These are phyloP conservation scores for Fusarium agapanthi DNA, from an alignment of 2,329 filamentous ascomycete species.

Conservation along the genomic window DNA sequence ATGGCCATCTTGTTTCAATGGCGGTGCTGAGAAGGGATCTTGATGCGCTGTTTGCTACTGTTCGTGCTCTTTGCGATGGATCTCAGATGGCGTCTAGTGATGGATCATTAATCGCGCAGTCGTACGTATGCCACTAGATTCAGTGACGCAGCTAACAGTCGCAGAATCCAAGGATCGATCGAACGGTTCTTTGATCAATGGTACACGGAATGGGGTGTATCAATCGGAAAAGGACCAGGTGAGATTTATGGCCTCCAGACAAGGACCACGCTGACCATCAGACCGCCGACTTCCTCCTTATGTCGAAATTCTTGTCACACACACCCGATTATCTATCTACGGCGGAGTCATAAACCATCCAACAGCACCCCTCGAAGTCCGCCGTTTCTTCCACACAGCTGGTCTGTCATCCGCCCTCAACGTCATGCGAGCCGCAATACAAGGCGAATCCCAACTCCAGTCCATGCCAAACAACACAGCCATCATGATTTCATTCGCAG, in stretches of 20 bases:
- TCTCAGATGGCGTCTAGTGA: constrained; percentile 59
- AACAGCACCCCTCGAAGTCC: constrained; percentile 74
- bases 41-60: constrained; percentile 64
- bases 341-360: constrained; percentile 79
- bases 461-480: constrained; percentile 83
- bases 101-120: constrained; percentile 63
- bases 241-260: background rate
- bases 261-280: constrained; percentile 26
- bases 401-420: constrained; percentile 78
- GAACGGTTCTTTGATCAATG: constrained; percentile 73
- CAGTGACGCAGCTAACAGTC: constrained; percentile 20
- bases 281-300: constrained; percentile 72
- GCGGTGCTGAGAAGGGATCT: constrained; percentile 74
- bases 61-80: constrained; percentile 67
- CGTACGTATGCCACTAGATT: constrained; percentile 46
- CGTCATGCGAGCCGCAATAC: constrained; percentile 76
- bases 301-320: constrained; percentile 77
- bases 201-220: constrained; percentile 69
- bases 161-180: constrained; percentile 65
- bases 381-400: constrained; percentile 76
- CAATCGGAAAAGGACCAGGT: constrained; percentile 64
- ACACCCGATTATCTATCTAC: constrained; percentile 79
- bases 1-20: constrained; percentile 77
- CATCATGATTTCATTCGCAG: constrained; percentile 81
- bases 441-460: constrained; percentile 73